Base-by-base conservation (phyloP, 2,329 filamentous ascomycete genomes). In the Torrubiellomyces zombiae region DNA sequence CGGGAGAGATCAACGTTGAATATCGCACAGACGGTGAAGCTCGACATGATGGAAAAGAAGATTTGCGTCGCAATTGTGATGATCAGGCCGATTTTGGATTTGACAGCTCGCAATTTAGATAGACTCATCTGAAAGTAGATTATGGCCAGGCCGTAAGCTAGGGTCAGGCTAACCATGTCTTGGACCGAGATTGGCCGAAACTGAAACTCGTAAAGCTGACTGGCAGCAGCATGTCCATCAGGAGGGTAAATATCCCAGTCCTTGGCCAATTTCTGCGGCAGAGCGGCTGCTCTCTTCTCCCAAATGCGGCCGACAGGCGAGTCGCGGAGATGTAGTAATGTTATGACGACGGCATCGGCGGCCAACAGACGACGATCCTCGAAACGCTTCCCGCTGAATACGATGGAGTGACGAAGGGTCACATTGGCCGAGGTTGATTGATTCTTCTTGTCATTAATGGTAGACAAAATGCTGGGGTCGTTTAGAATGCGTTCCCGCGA, bases 351-450 rank as follows among this genome's bases (percentile, higher is more conserved):
- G 3, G 79, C 75, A 51, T 86, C 79, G 2, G 75, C 78, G 4
- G 76, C 76, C 14, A 73, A 55, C 3, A 86, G 58, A 26, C 58
- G 63, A 8, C 68, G 63, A 28, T 77, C 67, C 28, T 73, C 63
- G 35, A 82, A 85, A 4, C 63, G 60, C 42, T 85, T 83, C n/a
- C 79, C 79, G 29, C 77, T 80, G 37, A 86, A 82, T 11, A 85
- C 77, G 26, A 79, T 80, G 3, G 76, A 79, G 39, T 80, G 78
- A 7, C 77, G 66, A 15, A 86, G 52, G 1, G 76, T 81, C 21
- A 82, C 58, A 42, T 83, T 81, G 38, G 79, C 67, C 2, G 67
- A 67, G 0, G 77, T 78, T 2, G 65, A 63, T 31, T 65, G 64
- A 1, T 55, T 60, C 27, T 69, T 68, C 32, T 55, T 63, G 26